Base-by-base conservation (phyloP, 2,329 filamentous ascomycete species). In the Penicillium sp. region DNA sequence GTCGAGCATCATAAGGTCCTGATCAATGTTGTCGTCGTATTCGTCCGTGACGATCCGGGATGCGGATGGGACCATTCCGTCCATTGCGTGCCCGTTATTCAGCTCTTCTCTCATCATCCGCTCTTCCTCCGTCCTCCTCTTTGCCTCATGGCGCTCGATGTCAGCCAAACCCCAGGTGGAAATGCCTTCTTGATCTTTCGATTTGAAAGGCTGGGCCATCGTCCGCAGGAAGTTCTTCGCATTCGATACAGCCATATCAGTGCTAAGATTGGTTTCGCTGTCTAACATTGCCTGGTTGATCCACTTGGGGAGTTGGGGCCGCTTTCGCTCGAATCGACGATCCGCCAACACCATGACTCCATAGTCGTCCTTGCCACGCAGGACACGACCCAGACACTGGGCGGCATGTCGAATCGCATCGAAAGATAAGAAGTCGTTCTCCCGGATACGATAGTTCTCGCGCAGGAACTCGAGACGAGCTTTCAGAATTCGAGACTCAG, bases 261-360 rank as follows among this genome's bases (percentile, higher is more conserved):
- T 96, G 69, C 90, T 96, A 58, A 99, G 80, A 66, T 96, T 97
- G 11, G 88, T 87, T 64, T 96, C 92, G 22, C 88, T 87, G 48
- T 96, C 92, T 32, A 89, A 80, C 58, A 99, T 82, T 3, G 89
- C 92, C 70, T 95, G 89, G 61, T 88, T 89, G 69, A 99, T 99
- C 94, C 94, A 99, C 72, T 96, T 96, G 11, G 94, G 94, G 29
- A 99, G 80, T 75, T 99, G 95, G 3, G 76, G 81, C 37, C 92
- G 83, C 77, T 97, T 97, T 78, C 94, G 95, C 71, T 91, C 88
- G 74, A 97, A 99, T 18, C 94, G 86, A 40, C 90, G 87, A 73
- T 99, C 94, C 2, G 95, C 94, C 29, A 99, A 81, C 5, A 99
- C 93, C 94, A 99, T 99, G 79, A 99, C 90, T n/a, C 94, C 94